phyloP scores from a whole-genome alignment of 352 stramenopile species.

The Globisporangium canariense region DNA sequence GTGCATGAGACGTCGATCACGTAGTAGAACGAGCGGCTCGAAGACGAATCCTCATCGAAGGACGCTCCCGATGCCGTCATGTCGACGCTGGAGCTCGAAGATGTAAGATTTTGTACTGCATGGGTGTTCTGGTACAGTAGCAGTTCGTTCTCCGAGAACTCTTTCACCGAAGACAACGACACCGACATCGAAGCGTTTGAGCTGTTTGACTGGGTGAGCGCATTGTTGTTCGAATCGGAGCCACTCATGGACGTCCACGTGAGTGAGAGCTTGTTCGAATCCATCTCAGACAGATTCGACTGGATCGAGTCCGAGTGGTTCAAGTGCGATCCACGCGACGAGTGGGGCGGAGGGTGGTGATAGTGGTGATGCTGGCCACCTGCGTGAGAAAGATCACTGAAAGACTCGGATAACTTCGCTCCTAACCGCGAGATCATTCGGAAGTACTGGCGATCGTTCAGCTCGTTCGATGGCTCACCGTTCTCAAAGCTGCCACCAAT shows the following conservation, averaged over 20 bases:
- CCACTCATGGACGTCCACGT: conserved; percentile 33
- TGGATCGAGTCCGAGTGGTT: conserved; percentile 61
- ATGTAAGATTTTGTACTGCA: not conserved
- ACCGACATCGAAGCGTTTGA: conserved; percentile 15
- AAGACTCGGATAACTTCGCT: not conserved
- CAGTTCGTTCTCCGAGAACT: conserved; percentile 59
- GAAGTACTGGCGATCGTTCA: conserved; percentile 8
- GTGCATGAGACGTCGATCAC: conserved; percentile 58
- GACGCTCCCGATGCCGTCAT: not conserved
- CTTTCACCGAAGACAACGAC: conserved; percentile 5
- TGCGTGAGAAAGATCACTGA: not conserved
- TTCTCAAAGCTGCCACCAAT: not conserved
- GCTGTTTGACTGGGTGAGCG: conserved; percentile 16
- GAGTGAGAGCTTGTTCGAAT: conserved; percentile 39
- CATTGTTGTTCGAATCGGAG: conserved; percentile 31
- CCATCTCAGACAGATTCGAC: conserved; percentile 68
- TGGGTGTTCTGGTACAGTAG: conserved; percentile 37
- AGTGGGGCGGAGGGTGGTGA: conserved; percentile 4
- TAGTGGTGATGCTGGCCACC: not conserved
- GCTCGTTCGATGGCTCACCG: conserved; percentile 3
- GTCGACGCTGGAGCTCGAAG: conserved; percentile 5
- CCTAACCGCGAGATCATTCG: conserved; percentile 17
- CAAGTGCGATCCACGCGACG: conserved; percentile 9
- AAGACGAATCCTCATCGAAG: conserved; percentile 6
- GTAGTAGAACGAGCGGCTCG: conserved; percentile 74